phyloP scores from a whole-genome alignment of 495 filamentous ascomycete genomes.

The Neurospora pannonica region DNA sequence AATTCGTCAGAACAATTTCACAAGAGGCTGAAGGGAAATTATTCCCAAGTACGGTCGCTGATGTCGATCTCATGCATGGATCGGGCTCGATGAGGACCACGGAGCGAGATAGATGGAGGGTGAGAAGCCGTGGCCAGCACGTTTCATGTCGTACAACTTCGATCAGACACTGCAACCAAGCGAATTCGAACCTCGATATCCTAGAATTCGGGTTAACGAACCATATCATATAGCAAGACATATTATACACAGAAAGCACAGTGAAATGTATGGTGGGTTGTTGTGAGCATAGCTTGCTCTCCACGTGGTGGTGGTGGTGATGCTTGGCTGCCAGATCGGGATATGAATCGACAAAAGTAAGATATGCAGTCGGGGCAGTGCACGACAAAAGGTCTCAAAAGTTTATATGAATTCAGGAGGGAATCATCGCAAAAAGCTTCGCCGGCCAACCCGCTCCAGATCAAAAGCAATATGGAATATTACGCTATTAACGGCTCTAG shows the following conservation, averaged over 20 bases:
- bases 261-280: not conserved
- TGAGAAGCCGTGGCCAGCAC: not conserved
- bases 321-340: not conserved
- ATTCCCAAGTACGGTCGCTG: not conserved
- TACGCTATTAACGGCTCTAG: not conserved
- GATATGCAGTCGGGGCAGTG: not conserved
- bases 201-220: not conserved
- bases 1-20: not conserved
- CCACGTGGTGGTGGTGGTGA: not conserved
- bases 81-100: not conserved
- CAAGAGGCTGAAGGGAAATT: not conserved
- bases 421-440: not conserved
- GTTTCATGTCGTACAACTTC: not conserved
- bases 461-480: not conserved
- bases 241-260: not conserved
- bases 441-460: not conserved
- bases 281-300: not conserved
- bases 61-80: not conserved
- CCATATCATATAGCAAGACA: not conserved
- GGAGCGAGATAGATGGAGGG: not conserved
- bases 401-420: not conserved
- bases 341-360: not conserved
- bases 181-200: not conserved
- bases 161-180: not conserved
- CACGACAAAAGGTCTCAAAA: not conserved